phyloP scores from a whole-genome alignment of 1,284 basidiomycete species.

The Leccinum pachyderme region DNA sequence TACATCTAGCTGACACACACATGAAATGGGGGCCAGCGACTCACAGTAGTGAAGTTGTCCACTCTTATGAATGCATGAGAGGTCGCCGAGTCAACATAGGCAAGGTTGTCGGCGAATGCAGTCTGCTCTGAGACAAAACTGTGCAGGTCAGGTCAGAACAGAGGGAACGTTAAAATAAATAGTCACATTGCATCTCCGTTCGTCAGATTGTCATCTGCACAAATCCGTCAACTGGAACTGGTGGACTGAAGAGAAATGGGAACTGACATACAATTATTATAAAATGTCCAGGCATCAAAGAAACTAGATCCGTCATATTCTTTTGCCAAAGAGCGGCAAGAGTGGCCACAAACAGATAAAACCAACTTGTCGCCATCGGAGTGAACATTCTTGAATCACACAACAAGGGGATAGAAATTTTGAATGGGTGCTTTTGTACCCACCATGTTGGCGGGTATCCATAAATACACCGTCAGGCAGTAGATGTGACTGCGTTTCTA shows the following conservation, averaged over 20 bases:
- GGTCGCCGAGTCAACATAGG: constrained; percentile 58
- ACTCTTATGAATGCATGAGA: constrained; percentile 69
- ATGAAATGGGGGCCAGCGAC: constrained; percentile 6
- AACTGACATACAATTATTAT: constrained; percentile 43
- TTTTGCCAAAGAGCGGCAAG: constrained; percentile 34
- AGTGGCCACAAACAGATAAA: constrained; percentile 7
- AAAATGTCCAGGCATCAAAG: constrained; percentile 58
- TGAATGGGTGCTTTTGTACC: background rate
- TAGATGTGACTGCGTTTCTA: background rate
- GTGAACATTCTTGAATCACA: constrained; percentile 9
- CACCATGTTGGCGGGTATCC: background rate
- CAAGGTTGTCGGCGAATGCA: constrained; percentile 51
- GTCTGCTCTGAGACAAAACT: constrained; percentile 56
- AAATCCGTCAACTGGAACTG: background rate
- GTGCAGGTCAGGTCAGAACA: constrained; percentile 7
- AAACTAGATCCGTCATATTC: constrained; percentile 52
- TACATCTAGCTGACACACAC: background rate
- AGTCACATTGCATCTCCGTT: constrained; percentile 64
- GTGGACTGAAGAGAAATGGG: background rate
- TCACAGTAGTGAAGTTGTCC: constrained; percentile 60
- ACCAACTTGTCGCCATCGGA: constrained; percentile 1
- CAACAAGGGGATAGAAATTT: background rate
- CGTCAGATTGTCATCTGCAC: constrained; percentile 64
- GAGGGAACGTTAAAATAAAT: background rate
- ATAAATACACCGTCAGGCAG: constrained; percentile 12